Conservation (phyloP, 306 rosid genomes). For the Inga laurina region DNA sequence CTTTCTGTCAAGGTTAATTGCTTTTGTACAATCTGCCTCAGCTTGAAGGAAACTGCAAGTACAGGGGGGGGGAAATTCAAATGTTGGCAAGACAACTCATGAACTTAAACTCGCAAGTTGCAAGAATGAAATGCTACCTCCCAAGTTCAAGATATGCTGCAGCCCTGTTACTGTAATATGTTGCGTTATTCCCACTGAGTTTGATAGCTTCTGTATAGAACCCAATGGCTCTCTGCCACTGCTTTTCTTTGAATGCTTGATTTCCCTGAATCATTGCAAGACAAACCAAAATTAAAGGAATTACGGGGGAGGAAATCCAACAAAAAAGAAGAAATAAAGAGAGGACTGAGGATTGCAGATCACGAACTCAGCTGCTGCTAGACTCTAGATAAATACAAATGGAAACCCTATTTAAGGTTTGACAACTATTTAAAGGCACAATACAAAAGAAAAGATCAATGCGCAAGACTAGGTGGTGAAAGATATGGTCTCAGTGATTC, state of each 20-base stretch:
- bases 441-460: not conserved
- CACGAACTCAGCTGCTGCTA: slow-evolving; percentile 14
- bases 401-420: not conserved
- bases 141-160: slow-evolving; percentile 83
- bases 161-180: slow-evolving; percentile 93
- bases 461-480: too few species aligned
- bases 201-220: slow-evolving; percentile 92
- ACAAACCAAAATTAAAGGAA: slow-evolving; percentile 10
- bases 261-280: slow-evolving; percentile 62
- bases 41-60: slow-evolving; percentile 73
- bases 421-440: not conserved
- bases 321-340: slow-evolving; percentile 15
- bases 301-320: slow-evolving; percentile 11
- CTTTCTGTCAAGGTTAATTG: slow-evolving; percentile 88
- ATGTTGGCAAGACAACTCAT: slow-evolving; percentile 27
- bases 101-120: slow-evolving; percentile 14
- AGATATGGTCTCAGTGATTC: not conserved
- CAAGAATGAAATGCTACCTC: slow-evolving; percentile 51
- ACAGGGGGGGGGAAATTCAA: slow-evolving; percentile 30
- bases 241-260: slow-evolving; percentile 89
- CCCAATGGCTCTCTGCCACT: slow-evolving; percentile 88
- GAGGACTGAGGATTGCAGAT: not conserved
- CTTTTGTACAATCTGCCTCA: slow-evolving; percentile 83
- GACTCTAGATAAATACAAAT: not conserved
- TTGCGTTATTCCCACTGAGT: slow-evolving; percentile 72